These are phyloP conservation scores for Penicillium verrucosum DNA, from an alignment of 2,329 filamentous ascomycete genomes.

Conservation along the genomic window DNA sequence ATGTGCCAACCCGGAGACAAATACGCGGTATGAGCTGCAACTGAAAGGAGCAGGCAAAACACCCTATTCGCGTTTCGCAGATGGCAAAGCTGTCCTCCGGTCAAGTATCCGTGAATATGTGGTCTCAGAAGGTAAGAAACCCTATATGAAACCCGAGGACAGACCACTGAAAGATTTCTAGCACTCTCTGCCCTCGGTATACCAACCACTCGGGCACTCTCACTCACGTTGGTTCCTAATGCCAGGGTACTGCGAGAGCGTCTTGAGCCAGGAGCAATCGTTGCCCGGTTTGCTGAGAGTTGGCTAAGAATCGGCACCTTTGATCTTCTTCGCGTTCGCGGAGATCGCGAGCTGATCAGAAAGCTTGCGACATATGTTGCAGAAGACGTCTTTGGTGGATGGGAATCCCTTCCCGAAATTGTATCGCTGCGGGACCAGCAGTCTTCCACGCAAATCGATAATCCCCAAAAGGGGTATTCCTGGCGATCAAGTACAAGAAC, in stretches of 20 bases:
- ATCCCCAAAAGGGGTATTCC: slow-evolving; percentile 53
- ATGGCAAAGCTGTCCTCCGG: slow-evolving; percentile 87
- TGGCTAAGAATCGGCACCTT: slow-evolving; percentile 97
- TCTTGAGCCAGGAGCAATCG: slow-evolving; percentile 86
- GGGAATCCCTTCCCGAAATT: slow-evolving; percentile 72
- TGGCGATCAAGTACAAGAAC: slow-evolving; percentile 63
- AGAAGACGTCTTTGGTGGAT: slow-evolving; percentile 82
- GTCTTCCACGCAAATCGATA: slow-evolving; percentile 36
- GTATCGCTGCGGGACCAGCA: slow-evolving; percentile 45
- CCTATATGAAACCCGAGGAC: neutral
- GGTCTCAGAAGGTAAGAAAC: slow-evolving; percentile 69
- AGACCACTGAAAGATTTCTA: slow-evolving; percentile 14
- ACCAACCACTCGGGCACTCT: slow-evolving; percentile 80
- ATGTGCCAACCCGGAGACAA: slow-evolving; percentile 68
- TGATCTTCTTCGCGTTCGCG: slow-evolving; percentile 79
- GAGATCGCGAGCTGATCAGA: slow-evolving; percentile 71
- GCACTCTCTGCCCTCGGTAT: slow-evolving; percentile 77
- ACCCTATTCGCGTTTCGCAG: slow-evolving; percentile 93
- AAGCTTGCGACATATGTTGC: slow-evolving; percentile 77
- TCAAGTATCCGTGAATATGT: slow-evolving; percentile 94
- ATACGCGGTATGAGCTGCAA: slow-evolving; percentile 81
- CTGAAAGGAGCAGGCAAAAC: slow-evolving; percentile 91
- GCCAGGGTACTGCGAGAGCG: slow-evolving; percentile 72
- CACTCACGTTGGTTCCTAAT: slow-evolving; percentile 72
- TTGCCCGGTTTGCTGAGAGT: slow-evolving; percentile 82